Evolutionary conservation across 23 red algal genomes (phyloP), one percentile per base, ranked within the genome.

Genomic region (Gracilaria vermiculophylla): DNA sequence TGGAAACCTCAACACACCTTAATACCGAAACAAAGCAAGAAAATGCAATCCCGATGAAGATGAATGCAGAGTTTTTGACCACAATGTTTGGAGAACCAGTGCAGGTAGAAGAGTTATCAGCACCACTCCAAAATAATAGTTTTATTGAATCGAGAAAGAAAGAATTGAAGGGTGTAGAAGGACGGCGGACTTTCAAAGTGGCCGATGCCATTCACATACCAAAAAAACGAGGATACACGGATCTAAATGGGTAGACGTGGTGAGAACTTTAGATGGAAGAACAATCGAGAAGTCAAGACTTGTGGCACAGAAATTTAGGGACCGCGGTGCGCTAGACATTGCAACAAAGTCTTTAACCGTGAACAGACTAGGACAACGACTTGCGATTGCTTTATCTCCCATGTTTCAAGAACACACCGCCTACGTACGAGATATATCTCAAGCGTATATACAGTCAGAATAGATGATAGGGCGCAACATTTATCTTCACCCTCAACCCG

Each of bases 371-470:
- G 55, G 41, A 62, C 51, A 60, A 28, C 50, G 49, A 21, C 4
- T 62, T 34, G 32, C 55, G 8, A 17, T 81, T 3, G 61, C 52
- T 32, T 23, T 81, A 10, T 35, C 36, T 16, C 16, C 71, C 8
- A 50, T 11, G 14, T 53, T 77, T 66, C 61, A 15, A 5, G 25
- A 34, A 5, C 5, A 66, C 8, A 17, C 5, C 9, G 36, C 73
- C 5, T 62, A 81, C 33, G 5, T 52, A 34, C 16, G 70, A 12
- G 85, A 89, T 49, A 89, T 78, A 35, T 70, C 70, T 4, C 85
- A 89, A 57, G 85, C 85, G 36, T 78, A 78, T 35, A 45, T 79
- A 19, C 85, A 89, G 41, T 77, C 85, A 16, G 74, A 77, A 60
- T 69, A 53, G 3, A 20, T 17, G 17, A 33, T 89, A 24, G 69